Base-by-base conservation (phyloP, 805 yeast genomes). In the Teunomyces pallodes region DNA sequence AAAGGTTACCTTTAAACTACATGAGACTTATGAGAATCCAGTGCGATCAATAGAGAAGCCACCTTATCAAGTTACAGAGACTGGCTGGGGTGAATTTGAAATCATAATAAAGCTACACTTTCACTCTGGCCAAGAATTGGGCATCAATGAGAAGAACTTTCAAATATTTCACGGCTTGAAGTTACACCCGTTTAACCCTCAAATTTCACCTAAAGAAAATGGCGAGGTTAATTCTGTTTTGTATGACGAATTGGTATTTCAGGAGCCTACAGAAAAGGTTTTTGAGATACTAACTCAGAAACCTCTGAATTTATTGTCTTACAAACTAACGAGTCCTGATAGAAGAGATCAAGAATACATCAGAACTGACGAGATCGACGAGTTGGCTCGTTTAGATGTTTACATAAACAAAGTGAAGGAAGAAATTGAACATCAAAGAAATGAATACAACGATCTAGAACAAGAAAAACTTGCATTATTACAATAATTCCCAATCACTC, bases 1-100 rank as follows among this genome's bases (percentile, higher is more conserved):
- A 61, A 86, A 88, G 65, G 98, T 94, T 1, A 92, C 91, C 0
- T 94, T 92, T 75, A 94, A 94, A 63, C 74, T 94, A 17, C 99
- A 94, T 66, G 99, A 94, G 54, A 94, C 99, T 0, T 94, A 92
- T 59, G 86, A 84, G 16, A 88, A 84, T 57, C 81, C 97, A 1
- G 82, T 90, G n/a, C 74, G 99, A 47, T 79, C 94, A 1, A 76
- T 92, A 12, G 98, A 94, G 53, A 64, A 74, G 28, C 97, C 98
- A 1, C 99, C 99, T 0, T 94, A 86, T 59, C 96, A 90, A 64
- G 90, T 94, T 27, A 87, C 96, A 1, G 99, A 94, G 61, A 88
- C 98, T 0, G 99, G 99, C 0, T 94, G 99, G 99, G 99, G 99
- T 55, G 99, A 94, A 66, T 94, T 94, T 67, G 99, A 94, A 61